Percentiles rank a stretch among this genome's conserved stretches.
Conservation (phyloP, 1,139 yeast genomes). For the Geotrichum phurueaensis region DNA sequence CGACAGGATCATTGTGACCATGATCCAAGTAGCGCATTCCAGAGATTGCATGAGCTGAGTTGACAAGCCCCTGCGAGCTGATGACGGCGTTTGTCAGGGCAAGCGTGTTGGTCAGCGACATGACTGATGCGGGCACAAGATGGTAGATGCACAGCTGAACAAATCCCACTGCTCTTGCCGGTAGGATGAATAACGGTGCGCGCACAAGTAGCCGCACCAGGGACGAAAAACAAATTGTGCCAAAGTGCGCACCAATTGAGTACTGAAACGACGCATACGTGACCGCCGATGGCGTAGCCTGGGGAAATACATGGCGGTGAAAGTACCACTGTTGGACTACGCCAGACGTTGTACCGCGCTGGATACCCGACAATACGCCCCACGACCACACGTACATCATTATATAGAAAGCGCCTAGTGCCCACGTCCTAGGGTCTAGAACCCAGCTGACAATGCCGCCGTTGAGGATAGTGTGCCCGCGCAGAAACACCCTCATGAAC, state of each 20-base stretch:
- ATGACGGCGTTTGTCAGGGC: conserved; percentile 38
- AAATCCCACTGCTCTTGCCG: conserved; percentile 28
- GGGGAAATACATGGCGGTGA: conserved; percentile 30
- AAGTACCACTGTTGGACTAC: conserved; percentile 40
- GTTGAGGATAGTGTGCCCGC: conserved; percentile 30
- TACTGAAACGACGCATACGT: conserved; percentile 28
- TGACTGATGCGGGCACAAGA: conserved; percentile 30
- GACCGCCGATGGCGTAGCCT: conserved; percentile 24
- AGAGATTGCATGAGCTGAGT: conserved; percentile 32
- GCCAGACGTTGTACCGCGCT: conserved; percentile 35
- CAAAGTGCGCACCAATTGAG: conserved; percentile 35
- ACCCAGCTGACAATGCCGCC: conserved; percentile 30
- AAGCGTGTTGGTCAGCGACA: conserved; percentile 35
- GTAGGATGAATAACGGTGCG: conserved; percentile 36
- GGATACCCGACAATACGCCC: conserved; percentile 38
- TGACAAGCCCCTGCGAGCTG: conserved; percentile 30
- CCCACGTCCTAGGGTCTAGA: conserved; percentile 33
- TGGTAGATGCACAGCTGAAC: conserved; percentile 29
- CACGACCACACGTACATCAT: conserved; percentile 42
- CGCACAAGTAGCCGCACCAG: conserved; percentile 33
- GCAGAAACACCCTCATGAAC: conserved; percentile 36
- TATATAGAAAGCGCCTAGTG: conserved; percentile 35
- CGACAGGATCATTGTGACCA: conserved; percentile 17
- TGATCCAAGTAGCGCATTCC: conserved; percentile 25
- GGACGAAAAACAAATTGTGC: conserved; percentile 37